Evolutionary conservation across 1,284 basidiomycete species (phyloP).

Genomic region (Mycosarcoma mackinlayi): DNA sequence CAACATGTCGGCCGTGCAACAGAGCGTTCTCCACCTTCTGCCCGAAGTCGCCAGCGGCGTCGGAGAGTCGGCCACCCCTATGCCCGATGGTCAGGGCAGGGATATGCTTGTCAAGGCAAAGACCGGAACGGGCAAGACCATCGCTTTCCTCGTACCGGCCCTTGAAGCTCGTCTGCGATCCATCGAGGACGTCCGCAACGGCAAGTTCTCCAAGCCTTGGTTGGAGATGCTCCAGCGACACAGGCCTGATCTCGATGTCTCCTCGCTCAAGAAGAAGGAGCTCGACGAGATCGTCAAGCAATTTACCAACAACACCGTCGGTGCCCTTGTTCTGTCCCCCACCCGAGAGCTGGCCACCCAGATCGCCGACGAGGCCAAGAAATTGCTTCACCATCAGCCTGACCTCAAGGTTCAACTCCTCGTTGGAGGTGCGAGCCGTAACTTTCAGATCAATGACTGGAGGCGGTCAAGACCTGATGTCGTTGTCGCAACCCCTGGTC

Average conservation of each 20-base stretch:
- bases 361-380: slow-evolving; percentile 86
- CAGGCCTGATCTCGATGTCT: slow-evolving; percentile 54
- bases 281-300: slow-evolving; percentile 34
- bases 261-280: slow-evolving; percentile 49
- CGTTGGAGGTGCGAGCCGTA: slow-evolving; percentile 81
- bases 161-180: slow-evolving; percentile 65
- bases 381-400: slow-evolving; percentile 75
- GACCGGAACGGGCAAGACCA: slow-evolving; percentile 68
- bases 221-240: slow-evolving; percentile 57
- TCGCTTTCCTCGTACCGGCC: slow-evolving; percentile 68
- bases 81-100: slow-evolving; percentile 62
- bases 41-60: slow-evolving; percentile 69
- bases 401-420: slow-evolving; percentile 75
- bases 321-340: slow-evolving; percentile 87
- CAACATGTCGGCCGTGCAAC: slow-evolving; percentile 86
- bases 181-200: slow-evolving; percentile 50
- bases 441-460: slow-evolving; percentile 78
- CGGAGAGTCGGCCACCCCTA: slow-evolving; percentile 19
- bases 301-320: slow-evolving; percentile 71
- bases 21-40: slow-evolving; percentile 76
- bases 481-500: slow-evolving; percentile 91
- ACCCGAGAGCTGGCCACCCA: slow-evolving; percentile 94
- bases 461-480: slow-evolving; percentile 79
- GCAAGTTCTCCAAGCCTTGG: slow-evolving; percentile 45
- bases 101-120: slow-evolving; percentile 68